phyloP scores from a whole-genome alignment of 148 eudicot species.

The Talinum fruticosum region DNA sequence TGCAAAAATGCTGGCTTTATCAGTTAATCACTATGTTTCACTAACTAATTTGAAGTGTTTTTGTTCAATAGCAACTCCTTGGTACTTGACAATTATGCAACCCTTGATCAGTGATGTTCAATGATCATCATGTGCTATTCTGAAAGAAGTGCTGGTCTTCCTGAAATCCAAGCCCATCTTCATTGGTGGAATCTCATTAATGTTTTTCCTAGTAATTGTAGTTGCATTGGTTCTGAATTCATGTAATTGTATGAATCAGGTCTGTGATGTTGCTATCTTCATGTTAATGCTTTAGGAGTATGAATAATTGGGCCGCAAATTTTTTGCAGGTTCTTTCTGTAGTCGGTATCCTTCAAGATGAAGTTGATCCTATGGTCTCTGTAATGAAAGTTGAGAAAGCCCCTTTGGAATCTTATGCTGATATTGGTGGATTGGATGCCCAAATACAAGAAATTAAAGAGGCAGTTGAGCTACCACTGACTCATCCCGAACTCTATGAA shows the following conservation, averaged over 20 bases:
- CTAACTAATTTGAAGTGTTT: no score
- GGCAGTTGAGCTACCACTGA: slow-evolving; percentile 94
- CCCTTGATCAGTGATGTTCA: background rate
- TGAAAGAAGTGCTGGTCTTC: background rate
- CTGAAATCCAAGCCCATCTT: background rate
- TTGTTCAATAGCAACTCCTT: background rate
- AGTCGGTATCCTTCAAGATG: slow-evolving; percentile 96
- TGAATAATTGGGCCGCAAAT: background rate
- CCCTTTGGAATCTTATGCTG: slow-evolving; percentile 95
- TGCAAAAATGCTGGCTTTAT: background rate
- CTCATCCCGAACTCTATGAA: slow-evolving; percentile 96
- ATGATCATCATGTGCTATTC: background rate
- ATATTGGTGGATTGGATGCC: slow-evolving; percentile 94
- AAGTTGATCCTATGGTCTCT: slow-evolving; percentile 98
- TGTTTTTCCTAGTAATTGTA: background rate
- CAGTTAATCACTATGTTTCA: no score
- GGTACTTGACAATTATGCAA: background rate
- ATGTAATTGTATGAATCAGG: background rate
- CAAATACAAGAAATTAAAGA: slow-evolving; percentile 98
- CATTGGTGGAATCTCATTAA: background rate
- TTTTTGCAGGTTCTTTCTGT: slow-evolving; percentile 86
- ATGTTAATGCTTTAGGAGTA: background rate
- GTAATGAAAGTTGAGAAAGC: slow-evolving; percentile 99
- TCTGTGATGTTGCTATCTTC: background rate
- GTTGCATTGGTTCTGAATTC: background rate